Conservation (phyloP, 2,329 filamentous ascomycete genomes). For the Hypoxylon sp. region DNA sequence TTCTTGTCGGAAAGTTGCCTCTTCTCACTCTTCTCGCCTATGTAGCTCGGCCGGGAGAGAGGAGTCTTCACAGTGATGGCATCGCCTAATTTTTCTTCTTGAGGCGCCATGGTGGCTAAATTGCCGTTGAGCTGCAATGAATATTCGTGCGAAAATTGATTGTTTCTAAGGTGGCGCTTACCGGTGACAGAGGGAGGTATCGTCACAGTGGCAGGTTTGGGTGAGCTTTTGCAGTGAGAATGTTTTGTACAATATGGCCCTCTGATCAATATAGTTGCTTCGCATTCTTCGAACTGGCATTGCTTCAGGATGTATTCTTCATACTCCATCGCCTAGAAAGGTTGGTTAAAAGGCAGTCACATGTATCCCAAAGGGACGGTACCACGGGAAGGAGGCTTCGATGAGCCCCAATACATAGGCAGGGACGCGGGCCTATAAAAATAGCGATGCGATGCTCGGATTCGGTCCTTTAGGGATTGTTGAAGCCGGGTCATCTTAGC, state of each 20-base stretch:
- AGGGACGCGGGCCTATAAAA: slow-evolving; percentile 39
- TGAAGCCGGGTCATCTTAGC: slow-evolving; percentile 49
- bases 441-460: slow-evolving; percentile 38
- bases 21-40: slow-evolving; percentile 47
- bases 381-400: slow-evolving; percentile 28
- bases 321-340: slow-evolving; percentile 41
- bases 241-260: slow-evolving; percentile 44
- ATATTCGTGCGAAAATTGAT: neutral
- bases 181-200: neutral
- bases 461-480: slow-evolving; percentile 41
- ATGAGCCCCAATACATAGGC: slow-evolving; percentile 27
- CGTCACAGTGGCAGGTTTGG: neutral
- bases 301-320: slow-evolving; percentile 20
- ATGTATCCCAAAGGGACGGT: slow-evolving; percentile 1
- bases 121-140: slow-evolving; percentile 13
- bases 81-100: slow-evolving; percentile 34
- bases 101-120: slow-evolving; percentile 9
- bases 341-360: slow-evolving; percentile 8
- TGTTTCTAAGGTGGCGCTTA: slow-evolving; percentile 2
- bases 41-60: slow-evolving; percentile 14
- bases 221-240: slow-evolving; percentile 8
- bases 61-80: slow-evolving; percentile 42
- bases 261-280: slow-evolving; percentile 32
- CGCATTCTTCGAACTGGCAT: slow-evolving; percentile 47
- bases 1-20: slow-evolving; percentile 48